Base-by-base conservation (phyloP, 1,284 basidiomycete genomes). In the Nidula niveotomentosa region DNA sequence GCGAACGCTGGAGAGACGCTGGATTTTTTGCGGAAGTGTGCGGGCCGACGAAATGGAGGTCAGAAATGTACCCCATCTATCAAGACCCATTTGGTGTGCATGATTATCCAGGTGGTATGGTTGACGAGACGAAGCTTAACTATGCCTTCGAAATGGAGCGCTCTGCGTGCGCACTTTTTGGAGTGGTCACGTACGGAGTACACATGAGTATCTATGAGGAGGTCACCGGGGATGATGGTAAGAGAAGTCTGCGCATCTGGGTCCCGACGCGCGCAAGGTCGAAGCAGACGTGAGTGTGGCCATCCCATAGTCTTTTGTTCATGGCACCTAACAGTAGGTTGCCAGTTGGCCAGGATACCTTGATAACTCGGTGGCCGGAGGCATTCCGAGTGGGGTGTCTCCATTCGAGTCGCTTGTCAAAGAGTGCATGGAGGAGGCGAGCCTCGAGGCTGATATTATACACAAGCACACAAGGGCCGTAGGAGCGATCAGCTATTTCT, bases 351-450 rank as follows among this genome's bases (percentile, higher is more conserved):
- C 91, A 8, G 86, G 90, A 0, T 81, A 78, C 56, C 75, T 91
- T 12, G 92, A 94, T 64, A 94, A 94, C 67, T 86, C 80, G 33
- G 88, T 90, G 34, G 90, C 90, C 9, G 90, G 91, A 1, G 90
- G 90, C 9, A 89, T 91, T 23, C 81, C 88, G 0, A 85, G 88
- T 6, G 93, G 95, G 1, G 87, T 91, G 72, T 70, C 77, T 0
- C 76, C 85, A 0, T 83, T 91, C 52, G 90, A 95, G 53, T 81
- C 87, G 3, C 78, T 98, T 52, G 81, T 97, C 44, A 96, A 97
- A 65, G 96, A 99, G 71, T 91, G 93, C 59, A 88, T 87, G 77
- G 96, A 98, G 66, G 95, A 98, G 70, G 96, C 94, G 12, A 92
- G 86, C 60, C 78, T 97, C 17, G 75, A 80, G 1, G 84, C 86